Evolutionary conservation across 495 filamentous ascomycete species (phyloP).

Genomic region (Cenococcum geophilum): DNA sequence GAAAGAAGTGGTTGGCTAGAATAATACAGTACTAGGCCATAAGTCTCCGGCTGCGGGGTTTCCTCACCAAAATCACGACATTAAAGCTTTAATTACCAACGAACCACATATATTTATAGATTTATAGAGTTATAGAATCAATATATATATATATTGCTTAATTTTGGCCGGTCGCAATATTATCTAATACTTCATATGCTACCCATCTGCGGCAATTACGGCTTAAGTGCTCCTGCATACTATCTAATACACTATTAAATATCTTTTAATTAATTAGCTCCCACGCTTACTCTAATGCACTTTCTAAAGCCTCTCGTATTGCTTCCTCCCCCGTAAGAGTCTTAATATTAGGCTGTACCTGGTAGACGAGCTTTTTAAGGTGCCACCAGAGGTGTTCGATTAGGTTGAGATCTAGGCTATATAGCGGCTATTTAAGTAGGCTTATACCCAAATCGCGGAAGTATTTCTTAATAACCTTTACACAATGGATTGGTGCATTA

Average conservation of each 20-base stretch:
- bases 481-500: neutral
- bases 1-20: too few relatives aligned
- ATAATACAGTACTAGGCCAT: too few relatives aligned
- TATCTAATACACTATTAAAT: too few relatives aligned
- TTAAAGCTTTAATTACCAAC: too few relatives aligned
- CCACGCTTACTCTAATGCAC: neutral
- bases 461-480: neutral
- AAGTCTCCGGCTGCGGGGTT: too few relatives aligned
- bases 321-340: neutral
- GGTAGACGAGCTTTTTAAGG: neutral
- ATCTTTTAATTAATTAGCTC: neutral
- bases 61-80: too few relatives aligned
- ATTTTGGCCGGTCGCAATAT: too few relatives aligned
- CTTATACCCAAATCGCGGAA: neutral
- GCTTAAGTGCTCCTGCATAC: neutral
- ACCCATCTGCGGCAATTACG: neutral
- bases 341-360: neutral
- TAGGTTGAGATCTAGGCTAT: neutral
- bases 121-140: too few relatives aligned
- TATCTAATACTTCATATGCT: neutral
- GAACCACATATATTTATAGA: too few relatives aligned
- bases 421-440: neutral
- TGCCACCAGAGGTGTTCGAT: neutral
- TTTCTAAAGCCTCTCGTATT: neutral
- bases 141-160: too few relatives aligned